Conservation (phyloP, 495 filamentous ascomycete species). For the Xylaria intraflava region DNA sequence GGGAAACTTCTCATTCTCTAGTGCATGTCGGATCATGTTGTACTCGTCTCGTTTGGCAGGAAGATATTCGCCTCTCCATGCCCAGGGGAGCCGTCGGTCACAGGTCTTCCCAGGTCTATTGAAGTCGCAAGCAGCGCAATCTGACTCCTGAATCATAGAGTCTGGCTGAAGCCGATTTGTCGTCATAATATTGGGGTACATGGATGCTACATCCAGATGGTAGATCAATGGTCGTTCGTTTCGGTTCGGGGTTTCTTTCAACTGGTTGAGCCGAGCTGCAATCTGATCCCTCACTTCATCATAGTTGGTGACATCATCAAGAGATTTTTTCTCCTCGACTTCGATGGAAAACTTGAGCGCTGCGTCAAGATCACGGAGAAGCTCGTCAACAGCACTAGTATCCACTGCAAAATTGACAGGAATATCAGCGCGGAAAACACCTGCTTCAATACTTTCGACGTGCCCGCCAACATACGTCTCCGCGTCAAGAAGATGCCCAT, state of each 20-base stretch:
- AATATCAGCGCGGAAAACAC: constrained; percentile 93
- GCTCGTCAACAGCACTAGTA: constrained; percentile 77
- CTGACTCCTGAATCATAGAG: constrained; percentile 93
- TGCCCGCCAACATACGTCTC: constrained; percentile 98
- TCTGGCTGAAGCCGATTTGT: constrained; percentile 97
- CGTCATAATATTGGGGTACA: constrained; percentile 99
- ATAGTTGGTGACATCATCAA: constrained; percentile 89
- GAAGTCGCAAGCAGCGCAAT: constrained; percentile 97
- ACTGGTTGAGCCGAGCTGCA: constrained; percentile 55
- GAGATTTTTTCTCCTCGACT: constrained; percentile 88
- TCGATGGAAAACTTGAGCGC: constrained; percentile 86
- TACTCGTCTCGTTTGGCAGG: constrained; percentile 96
- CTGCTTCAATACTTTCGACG: constrained; percentile 98
- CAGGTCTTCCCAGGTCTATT: constrained; percentile 97
- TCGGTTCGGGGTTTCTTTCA: constrained; percentile 76
- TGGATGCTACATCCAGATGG: constrained; percentile 96
- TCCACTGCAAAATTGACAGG: constrained; percentile 89
- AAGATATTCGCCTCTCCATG: constrained; percentile 96
- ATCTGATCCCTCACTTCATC: constrained; percentile 89
- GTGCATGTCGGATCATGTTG: constrained; percentile 92
- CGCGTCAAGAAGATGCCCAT: constrained; percentile 90
- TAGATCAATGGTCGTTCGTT: constrained; percentile 88
- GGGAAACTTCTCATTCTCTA: constrained; percentile 92
- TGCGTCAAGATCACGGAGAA: constrained; percentile 79
- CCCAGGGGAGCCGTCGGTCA: constrained; percentile 90